phyloP scores from a whole-genome alignment of 2,329 filamentous ascomycete genomes.

The Fusarium sp. region DNA sequence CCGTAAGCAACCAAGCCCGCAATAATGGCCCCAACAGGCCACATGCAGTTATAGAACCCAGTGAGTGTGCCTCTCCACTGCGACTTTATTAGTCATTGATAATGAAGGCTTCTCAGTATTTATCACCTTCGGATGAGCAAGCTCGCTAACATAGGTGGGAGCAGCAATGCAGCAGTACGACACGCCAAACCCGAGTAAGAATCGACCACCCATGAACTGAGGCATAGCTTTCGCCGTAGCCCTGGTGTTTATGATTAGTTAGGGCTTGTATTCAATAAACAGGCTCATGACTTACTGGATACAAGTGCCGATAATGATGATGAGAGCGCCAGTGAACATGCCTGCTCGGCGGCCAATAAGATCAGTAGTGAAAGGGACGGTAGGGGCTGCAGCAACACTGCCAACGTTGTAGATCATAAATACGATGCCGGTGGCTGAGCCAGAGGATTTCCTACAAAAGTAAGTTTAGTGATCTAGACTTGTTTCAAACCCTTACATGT shows the following conservation, averaged over 20 bases:
- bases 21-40: slow-evolving; percentile 61
- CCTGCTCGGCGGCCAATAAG: slow-evolving; percentile 56
- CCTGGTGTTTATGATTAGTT: neutral
- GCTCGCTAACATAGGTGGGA: slow-evolving; percentile 59
- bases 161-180: slow-evolving; percentile 56
- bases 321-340: slow-evolving; percentile 55
- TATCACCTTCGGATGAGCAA: slow-evolving; percentile 60
- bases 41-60: slow-evolving; percentile 56
- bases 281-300: slow-evolving; percentile 48
- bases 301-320: slow-evolving; percentile 58
- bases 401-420: slow-evolving; percentile 62
- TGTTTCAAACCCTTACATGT: slow-evolving; percentile 15
- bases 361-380: slow-evolving; percentile 57
- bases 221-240: slow-evolving; percentile 50
- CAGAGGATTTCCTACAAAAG: slow-evolving; percentile 24
- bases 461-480: fast-evolving
- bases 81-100: fast-evolving
- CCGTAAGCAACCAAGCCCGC: slow-evolving; percentile 68
- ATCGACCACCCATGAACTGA: slow-evolving; percentile 63
- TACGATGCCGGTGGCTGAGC: slow-evolving; percentile 45
- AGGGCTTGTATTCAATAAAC: too few species aligned
- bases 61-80: slow-evolving; percentile 61
- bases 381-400: slow-evolving; percentile 55
- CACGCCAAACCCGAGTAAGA: slow-evolving; percentile 67
- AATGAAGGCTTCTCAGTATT: fast-evolving